These are phyloP conservation scores for Hypoxylon rubiginosum DNA, from an alignment of 2,329 filamentous ascomycete genomes.

Conservation along the genomic window DNA sequence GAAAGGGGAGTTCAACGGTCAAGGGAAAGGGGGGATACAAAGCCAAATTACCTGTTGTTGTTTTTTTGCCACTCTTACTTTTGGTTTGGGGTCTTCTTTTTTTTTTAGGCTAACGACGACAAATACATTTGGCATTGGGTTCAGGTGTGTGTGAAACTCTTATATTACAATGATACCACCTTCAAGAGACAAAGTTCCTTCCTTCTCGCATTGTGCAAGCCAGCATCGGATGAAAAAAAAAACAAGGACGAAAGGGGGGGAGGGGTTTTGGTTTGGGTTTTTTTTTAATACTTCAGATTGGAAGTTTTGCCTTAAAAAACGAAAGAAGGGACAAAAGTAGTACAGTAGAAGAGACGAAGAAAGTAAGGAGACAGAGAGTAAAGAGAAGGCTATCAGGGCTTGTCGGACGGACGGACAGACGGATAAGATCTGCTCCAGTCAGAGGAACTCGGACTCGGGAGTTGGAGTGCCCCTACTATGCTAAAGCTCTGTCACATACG, in stretches of 20 bases:
- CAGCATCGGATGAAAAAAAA: conserved; percentile 9
- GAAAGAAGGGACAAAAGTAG: neutral
- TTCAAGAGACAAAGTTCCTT: conserved; percentile 33
- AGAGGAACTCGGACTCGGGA: conserved; percentile 9
- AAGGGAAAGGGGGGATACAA: conserved; percentile 31
- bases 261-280: conserved; percentile 3
- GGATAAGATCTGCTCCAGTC: conserved; percentile 10
- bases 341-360: neutral
- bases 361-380: conserved; percentile 5
- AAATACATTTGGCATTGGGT: conserved; percentile 41
- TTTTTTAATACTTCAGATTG: neutral
- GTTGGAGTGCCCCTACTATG: conserved; percentile 20
- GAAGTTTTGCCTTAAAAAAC: neutral
- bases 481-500: conserved; percentile 16
- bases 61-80: neutral
- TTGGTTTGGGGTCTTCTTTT: conserved; percentile 16
- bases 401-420: neutral
- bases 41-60: neutral
- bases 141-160: conserved; percentile 29
- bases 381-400: conserved; percentile 22
- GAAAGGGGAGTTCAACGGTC: conserved; percentile 41
- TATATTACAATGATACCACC: conserved; percentile 39
- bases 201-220: conserved; percentile 34
- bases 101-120: conserved; percentile 34
- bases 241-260: conserved; percentile 2